These are phyloP conservation scores for Asterophora lycoperdoides DNA, from an alignment of 768 basidiomycete species.

Conservation along the genomic window DNA sequence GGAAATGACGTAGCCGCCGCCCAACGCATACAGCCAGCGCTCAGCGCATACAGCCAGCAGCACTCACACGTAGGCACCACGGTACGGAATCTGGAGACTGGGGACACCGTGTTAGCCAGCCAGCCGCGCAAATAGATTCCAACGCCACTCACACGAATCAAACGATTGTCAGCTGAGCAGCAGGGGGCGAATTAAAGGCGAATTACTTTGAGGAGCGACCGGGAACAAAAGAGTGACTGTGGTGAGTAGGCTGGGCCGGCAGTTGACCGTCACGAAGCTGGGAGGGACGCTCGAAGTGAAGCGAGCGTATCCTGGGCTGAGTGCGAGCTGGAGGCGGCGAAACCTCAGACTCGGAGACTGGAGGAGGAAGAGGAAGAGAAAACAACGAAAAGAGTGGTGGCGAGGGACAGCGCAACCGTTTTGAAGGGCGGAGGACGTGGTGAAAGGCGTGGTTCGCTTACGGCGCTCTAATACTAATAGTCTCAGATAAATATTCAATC, in stretches of 20 bases:
- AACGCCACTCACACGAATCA: slow-evolving; percentile 11
- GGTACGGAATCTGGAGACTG: slow-evolving; percentile 3
- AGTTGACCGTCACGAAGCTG: slow-evolving; percentile 17
- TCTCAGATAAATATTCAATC: slow-evolving; percentile 44
- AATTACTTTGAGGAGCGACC: slow-evolving; percentile 28
- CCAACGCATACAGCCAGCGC: slow-evolving; percentile 1
- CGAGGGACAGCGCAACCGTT: slow-evolving; percentile 45
- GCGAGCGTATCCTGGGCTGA: slow-evolving; percentile 40
- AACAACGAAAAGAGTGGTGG: slow-evolving; percentile 39
- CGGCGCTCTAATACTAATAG: slow-evolving; percentile 36
- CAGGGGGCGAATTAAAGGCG: slow-evolving; percentile 24
- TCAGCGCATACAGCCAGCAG: neutral
- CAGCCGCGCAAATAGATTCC: slow-evolving; percentile 4
- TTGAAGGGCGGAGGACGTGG: slow-evolving; percentile 44
- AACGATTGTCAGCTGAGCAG: slow-evolving; percentile 23
- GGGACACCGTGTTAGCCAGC: neutral
- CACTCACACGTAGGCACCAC: slow-evolving; percentile 15
- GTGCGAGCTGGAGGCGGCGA: slow-evolving; percentile 28
- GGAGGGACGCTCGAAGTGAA: slow-evolving; percentile 49
- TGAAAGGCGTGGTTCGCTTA: slow-evolving; percentile 53
- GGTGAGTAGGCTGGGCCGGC: slow-evolving; percentile 35
- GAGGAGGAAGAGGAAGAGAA: slow-evolving; percentile 26
- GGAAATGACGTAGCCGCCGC: slow-evolving; percentile 16
- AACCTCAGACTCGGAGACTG: slow-evolving; percentile 28
- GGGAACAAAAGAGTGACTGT: slow-evolving; percentile 45